These are phyloP conservation scores for Macadamia tetraphylla DNA, from an alignment of 164 flowering plant species.

Conservation along the genomic window DNA sequence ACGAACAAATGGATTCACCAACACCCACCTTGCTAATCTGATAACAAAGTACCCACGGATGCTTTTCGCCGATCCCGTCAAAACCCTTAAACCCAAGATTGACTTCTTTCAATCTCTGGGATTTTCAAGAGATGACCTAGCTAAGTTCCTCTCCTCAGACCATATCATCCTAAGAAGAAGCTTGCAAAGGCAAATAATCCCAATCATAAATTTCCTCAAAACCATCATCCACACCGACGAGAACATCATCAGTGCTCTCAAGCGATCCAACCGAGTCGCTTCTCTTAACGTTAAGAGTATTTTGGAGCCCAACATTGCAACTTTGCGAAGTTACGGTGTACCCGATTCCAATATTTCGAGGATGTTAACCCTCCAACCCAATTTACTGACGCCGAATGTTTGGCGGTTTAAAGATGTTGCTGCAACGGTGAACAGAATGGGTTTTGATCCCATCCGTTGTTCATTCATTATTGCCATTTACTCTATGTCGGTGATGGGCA, in stretches of 20 bases:
- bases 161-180: background rate
- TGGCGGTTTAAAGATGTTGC: background rate
- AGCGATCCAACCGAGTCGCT: background rate
- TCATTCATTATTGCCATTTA: background rate
- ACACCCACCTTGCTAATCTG: constrained; percentile 1
- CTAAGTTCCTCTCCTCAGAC: background rate
- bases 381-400: background rate
- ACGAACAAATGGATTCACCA: constrained; percentile 6
- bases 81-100: constrained; percentile 14
- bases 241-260: background rate
- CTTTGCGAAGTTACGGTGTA: constrained; percentile 2
- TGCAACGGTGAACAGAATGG: background rate
- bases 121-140: constrained; percentile 1
- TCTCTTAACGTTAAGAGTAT: background rate
- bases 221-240: background rate
- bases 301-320: background rate
- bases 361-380: background rate
- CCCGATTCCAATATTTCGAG: background rate
- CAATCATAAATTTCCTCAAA: background rate
- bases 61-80: constrained; percentile 7
- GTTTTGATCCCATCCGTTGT: constrained; percentile 1
- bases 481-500: background rate
- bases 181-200: constrained; percentile 7
- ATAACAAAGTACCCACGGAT: background rate
- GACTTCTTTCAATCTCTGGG: constrained; percentile 12